These are phyloP conservation scores for Vararia minispora DNA, from an alignment of 768 basidiomycete genomes.

Conservation along the genomic window DNA sequence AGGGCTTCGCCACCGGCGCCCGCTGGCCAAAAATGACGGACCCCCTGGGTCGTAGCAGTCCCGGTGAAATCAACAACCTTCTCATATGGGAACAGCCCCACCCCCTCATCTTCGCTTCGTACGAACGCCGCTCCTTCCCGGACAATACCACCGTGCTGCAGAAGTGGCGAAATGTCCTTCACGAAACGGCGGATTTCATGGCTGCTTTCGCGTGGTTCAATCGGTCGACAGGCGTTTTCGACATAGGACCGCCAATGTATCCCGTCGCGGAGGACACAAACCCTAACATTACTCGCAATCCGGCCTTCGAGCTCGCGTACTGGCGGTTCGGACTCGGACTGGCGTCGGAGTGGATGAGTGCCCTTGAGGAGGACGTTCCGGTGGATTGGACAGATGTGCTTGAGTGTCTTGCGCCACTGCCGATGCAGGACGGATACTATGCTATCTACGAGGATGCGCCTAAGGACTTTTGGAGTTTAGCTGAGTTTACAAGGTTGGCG, in stretches of 20 bases:
- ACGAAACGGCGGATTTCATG: constrained; percentile 51
- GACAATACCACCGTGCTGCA: constrained; percentile 22
- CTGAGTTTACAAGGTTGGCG: constrained; percentile 36
- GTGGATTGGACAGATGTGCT: constrained; percentile 32
- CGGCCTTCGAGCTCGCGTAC: constrained; percentile 49
- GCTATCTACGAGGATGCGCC: constrained; percentile 46
- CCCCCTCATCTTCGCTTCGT: constrained; percentile 45
- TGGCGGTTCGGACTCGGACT: constrained; percentile 40
- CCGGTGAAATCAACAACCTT: constrained; percentile 51
- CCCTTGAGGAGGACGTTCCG: constrained; percentile 31
- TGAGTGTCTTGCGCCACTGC: constrained; percentile 37
- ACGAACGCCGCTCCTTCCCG: constrained; percentile 39
- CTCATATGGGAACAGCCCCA: constrained; percentile 56
- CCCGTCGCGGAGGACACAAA: constrained; percentile 45
- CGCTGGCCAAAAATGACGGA: constrained; percentile 59
- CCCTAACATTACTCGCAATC: constrained; percentile 42
- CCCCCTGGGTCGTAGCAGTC: constrained; percentile 43
- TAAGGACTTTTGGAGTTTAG: constrained; percentile 39
- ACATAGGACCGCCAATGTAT: constrained; percentile 51
- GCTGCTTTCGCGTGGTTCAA: constrained; percentile 44
- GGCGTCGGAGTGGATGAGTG: constrained; percentile 37
- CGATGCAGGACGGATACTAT: constrained; percentile 39
- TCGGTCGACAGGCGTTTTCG: constrained; percentile 32
- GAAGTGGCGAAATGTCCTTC: constrained; percentile 42
- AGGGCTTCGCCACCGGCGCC: constrained; percentile 42